phyloP scores from a whole-genome alignment of 2,329 filamentous ascomycete species.

The Botrytis elliptica region DNA sequence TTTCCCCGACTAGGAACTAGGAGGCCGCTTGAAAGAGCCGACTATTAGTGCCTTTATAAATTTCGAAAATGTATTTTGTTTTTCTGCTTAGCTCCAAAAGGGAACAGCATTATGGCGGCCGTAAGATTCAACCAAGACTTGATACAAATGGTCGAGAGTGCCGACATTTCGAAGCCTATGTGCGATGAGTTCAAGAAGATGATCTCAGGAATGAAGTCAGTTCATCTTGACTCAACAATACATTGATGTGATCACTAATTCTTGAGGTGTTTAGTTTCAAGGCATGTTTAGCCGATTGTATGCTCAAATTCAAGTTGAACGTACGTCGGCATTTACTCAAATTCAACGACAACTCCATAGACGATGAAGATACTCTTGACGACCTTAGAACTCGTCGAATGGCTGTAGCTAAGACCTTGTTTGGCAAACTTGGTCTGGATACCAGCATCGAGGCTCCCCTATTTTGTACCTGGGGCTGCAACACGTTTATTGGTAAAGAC shows the following conservation, averaged over 20 bases:
- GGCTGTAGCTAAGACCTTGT: slow-evolving; percentile 22
- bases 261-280: slow-evolving; percentile 13
- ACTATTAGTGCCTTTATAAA: slow-evolving; percentile 11
- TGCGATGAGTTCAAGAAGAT: slow-evolving; percentile 32
- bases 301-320: slow-evolving; percentile 19
- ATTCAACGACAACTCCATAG: slow-evolving; percentile 30
- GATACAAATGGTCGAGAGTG: slow-evolving; percentile 42
- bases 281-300: slow-evolving; percentile 15
- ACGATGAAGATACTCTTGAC: slow-evolving; percentile 26
- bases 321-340: slow-evolving; percentile 23
- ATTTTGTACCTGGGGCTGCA: slow-evolving; percentile 32
- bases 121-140: slow-evolving; percentile 13
- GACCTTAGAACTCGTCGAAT: slow-evolving; percentile 26
- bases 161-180: slow-evolving; percentile 12
- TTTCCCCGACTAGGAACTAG: too few relatives aligned
- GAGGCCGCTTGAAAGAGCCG: too few relatives aligned
- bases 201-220: slow-evolving; percentile 32
- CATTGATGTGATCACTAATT: not conserved
- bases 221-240: not conserved
- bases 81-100: slow-evolving; percentile 9
- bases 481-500: slow-evolving; percentile 24
- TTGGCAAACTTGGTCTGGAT: slow-evolving; percentile 27
- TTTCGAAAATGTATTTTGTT: slow-evolving; percentile 17
- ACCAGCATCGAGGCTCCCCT: slow-evolving; percentile 30
- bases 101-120: slow-evolving; percentile 11